Evolutionary conservation across 345 rosid species (phyloP), one percentile per base, ranked within the genome.

Genomic region (Salix dunnii): DNA sequence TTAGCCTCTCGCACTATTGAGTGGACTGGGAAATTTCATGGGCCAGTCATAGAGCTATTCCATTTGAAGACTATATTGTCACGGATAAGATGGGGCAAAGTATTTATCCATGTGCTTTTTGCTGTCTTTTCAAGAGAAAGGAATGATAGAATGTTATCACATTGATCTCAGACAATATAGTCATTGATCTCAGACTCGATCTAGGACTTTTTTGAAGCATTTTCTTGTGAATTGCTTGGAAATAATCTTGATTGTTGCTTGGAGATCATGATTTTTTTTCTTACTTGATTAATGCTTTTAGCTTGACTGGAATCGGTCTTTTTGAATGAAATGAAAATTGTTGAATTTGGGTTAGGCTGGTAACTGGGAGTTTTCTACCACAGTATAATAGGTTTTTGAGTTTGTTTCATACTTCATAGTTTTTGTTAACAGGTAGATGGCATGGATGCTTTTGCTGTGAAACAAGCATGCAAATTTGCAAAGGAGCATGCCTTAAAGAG

Each of bases 361-460:
- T n/a, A 9, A 58, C 13, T 9, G 14, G 62, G 28, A 58, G 9
- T n/a, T 58, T 8, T 58, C 62, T 58, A n/a, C 28, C 16, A 58
- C 28, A 58, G 9, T 3, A 9, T 58, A 25, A n/a, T 58, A 58
- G 62, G 62, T 58, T 58, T 58, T n/a, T 9, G 62, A 58, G 28
- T n/a, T 58, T 20, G 21, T 20, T 51, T 51, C 58, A 51, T 51
- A 6, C 58, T 18, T 51, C n/a, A 51, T 20, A 20, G 10, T 51
- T 62, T 58, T 77, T 69, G 73, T 63, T 76, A 75, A 68, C 86
- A 93, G 97, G 97, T 93, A 48, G 99, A 96, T 78, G 99, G 99
- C 67, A 96, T 96, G 99, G 99, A 96, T 89, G 96, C 84, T 35
- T 79, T 96, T 84, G 98, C 97, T 77, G 99, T 96, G 77, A 96